Conservation (phyloP, 176 grass and related monocot genomes). For the Luzula sylvatica region DNA sequence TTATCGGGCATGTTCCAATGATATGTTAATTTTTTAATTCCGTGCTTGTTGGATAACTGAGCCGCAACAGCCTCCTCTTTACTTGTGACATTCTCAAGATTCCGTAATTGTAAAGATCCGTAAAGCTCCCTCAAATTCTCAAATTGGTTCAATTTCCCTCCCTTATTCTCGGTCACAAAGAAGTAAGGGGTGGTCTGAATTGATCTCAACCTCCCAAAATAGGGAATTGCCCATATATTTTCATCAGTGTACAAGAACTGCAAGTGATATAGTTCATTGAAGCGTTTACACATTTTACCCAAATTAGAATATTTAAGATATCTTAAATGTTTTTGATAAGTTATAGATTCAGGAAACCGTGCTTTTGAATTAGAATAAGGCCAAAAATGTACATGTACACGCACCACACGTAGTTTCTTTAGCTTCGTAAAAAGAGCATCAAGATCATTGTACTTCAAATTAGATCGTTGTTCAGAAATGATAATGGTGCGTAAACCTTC, state of each 20-base stretch:
- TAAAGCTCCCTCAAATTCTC: neutral
- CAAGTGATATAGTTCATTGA: constrained; percentile 27
- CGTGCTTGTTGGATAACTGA: neutral
- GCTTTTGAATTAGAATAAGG: too few species aligned
- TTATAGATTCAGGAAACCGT: neutral
- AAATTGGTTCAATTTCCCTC: neutral
- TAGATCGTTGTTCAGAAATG: neutral
- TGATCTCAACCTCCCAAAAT: neutral
- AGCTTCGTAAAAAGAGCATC: neutral
- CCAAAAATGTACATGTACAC: neutral
- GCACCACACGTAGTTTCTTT: constrained; percentile 1
- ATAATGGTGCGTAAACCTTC: constrained; percentile 16
- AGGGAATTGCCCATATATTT: too few species aligned
- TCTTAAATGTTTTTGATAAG: constrained; percentile 17
- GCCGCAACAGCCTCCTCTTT: neutral
- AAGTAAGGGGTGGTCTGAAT: too few species aligned
- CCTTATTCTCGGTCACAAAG: neutral
- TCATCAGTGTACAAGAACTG: neutral
- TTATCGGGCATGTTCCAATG: neutral
- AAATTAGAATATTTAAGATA: neutral
- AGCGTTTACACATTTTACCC: neutral
- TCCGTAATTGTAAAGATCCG: neutral
- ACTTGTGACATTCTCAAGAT: constrained; percentile 4
- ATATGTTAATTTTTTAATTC: neutral
- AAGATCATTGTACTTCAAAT: neutral